Evolutionary conservation across 495 filamentous ascomycete species (phyloP).

Genomic region (Penicillium canescens): DNA sequence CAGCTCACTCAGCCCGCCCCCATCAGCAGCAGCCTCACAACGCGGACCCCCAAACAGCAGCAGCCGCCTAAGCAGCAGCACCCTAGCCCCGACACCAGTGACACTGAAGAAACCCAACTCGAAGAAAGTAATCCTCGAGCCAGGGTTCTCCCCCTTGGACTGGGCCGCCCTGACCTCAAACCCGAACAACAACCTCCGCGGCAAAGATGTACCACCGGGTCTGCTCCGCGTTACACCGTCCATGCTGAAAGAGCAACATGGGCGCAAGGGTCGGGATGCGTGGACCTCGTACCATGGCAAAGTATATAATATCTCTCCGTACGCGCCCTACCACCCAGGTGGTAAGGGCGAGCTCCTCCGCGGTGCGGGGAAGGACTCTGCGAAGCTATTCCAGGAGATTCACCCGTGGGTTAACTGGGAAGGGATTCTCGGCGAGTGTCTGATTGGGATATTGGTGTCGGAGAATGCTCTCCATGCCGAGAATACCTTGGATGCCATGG

Average conservation of each 20-base stretch:
- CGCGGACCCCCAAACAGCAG: conserved; percentile 28
- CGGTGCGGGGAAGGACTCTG: conserved; percentile 68
- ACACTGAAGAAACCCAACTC: conserved; percentile 40
- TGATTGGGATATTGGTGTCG: conserved; percentile 81
- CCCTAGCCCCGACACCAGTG: conserved; percentile 36
- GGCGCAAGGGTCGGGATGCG: conserved; percentile 77
- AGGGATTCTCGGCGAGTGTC: conserved; percentile 81
- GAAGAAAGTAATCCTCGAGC: conserved; percentile 70
- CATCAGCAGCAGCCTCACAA: conserved; percentile 33
- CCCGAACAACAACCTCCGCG: conserved; percentile 67
- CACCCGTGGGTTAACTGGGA: conserved; percentile 99
- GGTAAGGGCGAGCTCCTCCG: conserved; percentile 83
- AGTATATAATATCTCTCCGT: conserved; percentile 93
- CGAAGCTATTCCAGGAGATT: conserved; percentile 82
- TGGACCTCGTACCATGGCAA: conserved; percentile 86
- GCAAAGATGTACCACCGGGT: conserved; percentile 51
- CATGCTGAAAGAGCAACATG: conserved; percentile 71
- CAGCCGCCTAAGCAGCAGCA: conserved; percentile 34
- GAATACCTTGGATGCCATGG: conserved; percentile 68
- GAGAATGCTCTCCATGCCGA: conserved; percentile 61
- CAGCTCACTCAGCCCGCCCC: conserved; percentile 31
- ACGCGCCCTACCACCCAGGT: conserved; percentile 87
- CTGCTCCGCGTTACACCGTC: conserved; percentile 73
- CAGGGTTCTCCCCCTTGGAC: conserved; percentile 91
- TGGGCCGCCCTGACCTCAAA: conserved; percentile 79